Base-by-base conservation (phyloP, 1,139 yeast genomes). In the Diutina pseudorugosa region DNA sequence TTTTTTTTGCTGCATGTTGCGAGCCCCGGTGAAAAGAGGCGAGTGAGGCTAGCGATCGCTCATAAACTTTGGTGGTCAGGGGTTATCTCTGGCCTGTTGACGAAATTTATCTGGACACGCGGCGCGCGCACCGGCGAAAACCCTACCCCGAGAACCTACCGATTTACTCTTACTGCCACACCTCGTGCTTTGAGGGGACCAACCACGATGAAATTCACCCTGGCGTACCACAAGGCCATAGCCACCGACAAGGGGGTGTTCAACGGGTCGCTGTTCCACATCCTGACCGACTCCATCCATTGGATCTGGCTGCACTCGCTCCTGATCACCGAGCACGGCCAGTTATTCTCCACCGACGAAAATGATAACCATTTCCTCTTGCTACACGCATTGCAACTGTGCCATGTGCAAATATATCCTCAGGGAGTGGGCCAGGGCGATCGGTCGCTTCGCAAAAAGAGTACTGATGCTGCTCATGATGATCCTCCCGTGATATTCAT, bases 401-500 rank as follows among this genome's bases (percentile, higher is more conserved):
- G 78, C 59, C 67, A 62, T 51, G 68, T 73, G 14, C 77, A 72
- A 55, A 62, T 74, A 30, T 65, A 62, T 47, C 71, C 77, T 9
- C 63, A 60, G 45, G 54, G 66, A 51, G 41, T 52, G 36, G 54
- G 54, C 8, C 25, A 12, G 8, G 27, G 42, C 18, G 42, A 33
- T 11, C 27, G 27, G 14, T 12, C 16, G 7, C 11, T 3, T 20
- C 27, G 27, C 36, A 25, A 27, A 18, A 45, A 45, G 49, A 18
- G 7, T 20, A 16, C 16, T 11, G 49, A 45, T 5, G 7, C 23
- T 11, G 27, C 50, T 9, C 50, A 18, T 3, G 50, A 66, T 30
- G 68, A 65, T 30, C 72, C 75, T 5, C 80, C 81, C 1, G 73
- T 71, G 23, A 62, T 80, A 9, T 74, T 70, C 58, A 69, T 81